A percentile compares a stretch with the other conserved stretches of the same genome.
Conservation (phyloP, 768 basidiomycete genomes). For the Boletus sp. region DNA sequence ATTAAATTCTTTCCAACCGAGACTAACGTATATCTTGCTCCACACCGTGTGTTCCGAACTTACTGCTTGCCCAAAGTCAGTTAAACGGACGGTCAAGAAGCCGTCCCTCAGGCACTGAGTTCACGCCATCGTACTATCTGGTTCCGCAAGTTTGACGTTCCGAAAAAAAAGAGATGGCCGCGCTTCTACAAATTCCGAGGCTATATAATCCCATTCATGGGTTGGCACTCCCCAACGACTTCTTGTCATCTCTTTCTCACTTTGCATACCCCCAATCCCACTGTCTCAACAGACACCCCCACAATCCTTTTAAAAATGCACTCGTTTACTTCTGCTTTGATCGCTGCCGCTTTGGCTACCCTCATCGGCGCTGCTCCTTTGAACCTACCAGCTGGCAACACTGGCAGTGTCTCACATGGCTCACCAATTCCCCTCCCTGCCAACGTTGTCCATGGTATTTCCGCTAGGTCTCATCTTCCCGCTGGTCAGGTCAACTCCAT, state of each 20-base stretch:
- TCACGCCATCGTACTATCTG: slow-evolving; percentile 6
- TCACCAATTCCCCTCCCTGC: not conserved
- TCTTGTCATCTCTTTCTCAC: slow-evolving; percentile 15
- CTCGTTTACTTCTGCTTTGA: slow-evolving; percentile 31
- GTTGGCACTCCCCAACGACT: slow-evolving; percentile 13
- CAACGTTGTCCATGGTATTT: not conserved
- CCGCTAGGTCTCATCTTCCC: not conserved
- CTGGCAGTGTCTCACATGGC: not conserved
- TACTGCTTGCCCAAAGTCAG: slow-evolving; percentile 7
- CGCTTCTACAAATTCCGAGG: not conserved
- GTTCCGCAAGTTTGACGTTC: not conserved
- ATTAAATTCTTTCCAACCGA: not conserved
- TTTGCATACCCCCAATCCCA: not conserved
- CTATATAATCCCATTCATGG: slow-evolving; percentile 18
- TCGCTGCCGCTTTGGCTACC: slow-evolving; percentile 30
- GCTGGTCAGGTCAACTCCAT: not conserved
- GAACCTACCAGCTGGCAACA: too few species aligned
- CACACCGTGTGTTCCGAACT: slow-evolving; percentile 12
- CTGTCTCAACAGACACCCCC: slow-evolving; percentile 20
- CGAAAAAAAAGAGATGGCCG: not conserved
- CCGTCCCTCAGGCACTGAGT: not conserved
- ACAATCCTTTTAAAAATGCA: slow-evolving; percentile 39
- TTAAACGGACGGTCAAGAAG: slow-evolving; percentile 4
- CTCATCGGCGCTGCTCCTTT: slow-evolving; percentile 27
- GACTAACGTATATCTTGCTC: slow-evolving; percentile 6